Percentiles rank a stretch among this genome's conserved stretches.
These are phyloP conservation scores for Xylaria sp. DNA, from an alignment of 2,329 filamentous ascomycete genomes.

Conservation along the genomic window DNA sequence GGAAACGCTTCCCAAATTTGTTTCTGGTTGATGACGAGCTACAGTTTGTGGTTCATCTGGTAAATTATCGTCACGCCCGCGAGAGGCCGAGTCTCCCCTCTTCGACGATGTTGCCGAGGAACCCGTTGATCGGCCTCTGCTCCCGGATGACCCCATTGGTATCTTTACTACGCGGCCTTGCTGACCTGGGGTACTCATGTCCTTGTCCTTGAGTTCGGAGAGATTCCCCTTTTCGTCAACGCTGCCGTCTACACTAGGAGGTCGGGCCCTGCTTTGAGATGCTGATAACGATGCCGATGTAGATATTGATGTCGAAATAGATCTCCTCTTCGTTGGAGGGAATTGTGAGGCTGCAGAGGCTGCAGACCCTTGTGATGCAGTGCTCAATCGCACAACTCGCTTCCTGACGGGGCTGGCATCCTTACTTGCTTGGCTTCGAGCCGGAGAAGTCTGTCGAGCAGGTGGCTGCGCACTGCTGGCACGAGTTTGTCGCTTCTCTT, in stretches of 20 bases:
- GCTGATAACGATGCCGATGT: slow-evolving; percentile 52
- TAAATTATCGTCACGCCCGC: slow-evolving; percentile 56
- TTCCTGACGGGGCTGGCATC: slow-evolving; percentile 66
- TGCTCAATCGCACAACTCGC: slow-evolving; percentile 67
- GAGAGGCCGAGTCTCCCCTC: slow-evolving; percentile 47
- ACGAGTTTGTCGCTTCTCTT: slow-evolving; percentile 59
- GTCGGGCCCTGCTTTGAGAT: slow-evolving; percentile 55
- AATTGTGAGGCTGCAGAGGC: slow-evolving; percentile 41
- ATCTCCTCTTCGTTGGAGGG: slow-evolving; percentile 58
- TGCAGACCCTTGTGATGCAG: slow-evolving; percentile 53
- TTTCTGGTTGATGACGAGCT: slow-evolving; percentile 58
- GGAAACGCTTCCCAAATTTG: slow-evolving; percentile 64
- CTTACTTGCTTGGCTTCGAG: slow-evolving; percentile 54
- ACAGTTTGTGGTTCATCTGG: slow-evolving; percentile 63
- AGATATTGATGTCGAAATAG: slow-evolving; percentile 57
- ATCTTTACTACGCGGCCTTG: slow-evolving; percentile 66
- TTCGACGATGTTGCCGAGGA: slow-evolving; percentile 53
- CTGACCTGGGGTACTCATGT: slow-evolving; percentile 66
- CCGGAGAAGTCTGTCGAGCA: slow-evolving; percentile 58
- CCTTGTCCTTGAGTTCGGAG: slow-evolving; percentile 50
- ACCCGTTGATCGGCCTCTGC: slow-evolving; percentile 51
- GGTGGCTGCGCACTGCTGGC: slow-evolving; percentile 61
- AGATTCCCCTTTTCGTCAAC: slow-evolving; percentile 54
- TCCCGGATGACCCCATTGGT: slow-evolving; percentile 62
- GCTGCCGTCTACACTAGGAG: slow-evolving; percentile 56